Conservation (phyloP, 495 filamentous ascomycete genomes). For the Aspergillus sclerotioniger region DNA sequence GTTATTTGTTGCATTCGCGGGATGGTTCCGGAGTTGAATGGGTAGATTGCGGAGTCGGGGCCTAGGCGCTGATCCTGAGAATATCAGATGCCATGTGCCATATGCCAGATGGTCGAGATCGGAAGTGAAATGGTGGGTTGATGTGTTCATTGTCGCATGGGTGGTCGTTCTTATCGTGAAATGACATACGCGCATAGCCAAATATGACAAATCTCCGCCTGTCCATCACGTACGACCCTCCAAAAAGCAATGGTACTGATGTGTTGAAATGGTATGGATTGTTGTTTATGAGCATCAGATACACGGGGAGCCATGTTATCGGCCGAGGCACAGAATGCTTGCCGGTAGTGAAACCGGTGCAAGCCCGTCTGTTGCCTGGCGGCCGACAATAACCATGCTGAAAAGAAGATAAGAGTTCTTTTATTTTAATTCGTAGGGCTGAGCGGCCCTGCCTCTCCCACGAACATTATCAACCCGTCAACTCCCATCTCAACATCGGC, state of each 20-base stretch:
- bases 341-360: conserved; percentile 19
- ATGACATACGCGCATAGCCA: no score
- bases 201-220: not conserved
- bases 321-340: conserved; percentile 33
- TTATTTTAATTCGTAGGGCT: conserved; percentile 48
- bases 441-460: conserved; percentile 47
- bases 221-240: not conserved
- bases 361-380: conserved; percentile 23
- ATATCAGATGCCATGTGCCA: no score
- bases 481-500: conserved; percentile 46
- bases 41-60: no score
- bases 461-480: conserved; percentile 49
- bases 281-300: conserved; percentile 42
- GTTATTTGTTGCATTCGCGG: no score
- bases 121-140: no score
- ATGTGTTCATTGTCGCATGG: no score
- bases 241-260: not conserved
- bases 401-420: conserved; percentile 29
- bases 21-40: no score
- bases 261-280: conserved; percentile 44
- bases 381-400: conserved; percentile 27
- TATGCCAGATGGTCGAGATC: no score
- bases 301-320: conserved; percentile 34
- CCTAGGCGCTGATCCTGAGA: no score
- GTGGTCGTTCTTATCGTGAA: no score